phyloP scores from a whole-genome alignment of 768 basidiomycete genomes.

The Leucocoprinus leucothites region DNA sequence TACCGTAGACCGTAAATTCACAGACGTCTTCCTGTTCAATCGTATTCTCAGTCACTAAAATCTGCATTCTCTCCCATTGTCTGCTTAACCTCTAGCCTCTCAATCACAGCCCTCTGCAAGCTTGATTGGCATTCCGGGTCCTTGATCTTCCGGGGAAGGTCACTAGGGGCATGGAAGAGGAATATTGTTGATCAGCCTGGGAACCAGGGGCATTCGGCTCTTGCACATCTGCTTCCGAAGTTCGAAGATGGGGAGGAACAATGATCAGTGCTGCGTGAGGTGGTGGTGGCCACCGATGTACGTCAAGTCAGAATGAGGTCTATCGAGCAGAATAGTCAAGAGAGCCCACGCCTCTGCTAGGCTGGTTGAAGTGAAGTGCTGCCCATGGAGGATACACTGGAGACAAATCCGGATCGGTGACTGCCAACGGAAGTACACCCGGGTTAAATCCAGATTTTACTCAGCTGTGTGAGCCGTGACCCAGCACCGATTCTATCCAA shows the following conservation, averaged over 20 bases:
- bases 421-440: too few species aligned
- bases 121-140: slow-evolving; percentile 54
- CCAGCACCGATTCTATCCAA: too few species aligned
- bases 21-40: too few species aligned
- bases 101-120: slow-evolving; percentile 71
- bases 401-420: too few species aligned
- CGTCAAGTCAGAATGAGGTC: background rate
- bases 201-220: slow-evolving; percentile 13
- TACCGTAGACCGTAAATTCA: too few species aligned
- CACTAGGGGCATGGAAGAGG: background rate
- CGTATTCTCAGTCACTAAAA: too few species aligned
- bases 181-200: background rate
- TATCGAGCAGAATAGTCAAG: background rate
- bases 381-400: slow-evolving; percentile 91
- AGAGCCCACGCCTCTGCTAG: slow-evolving; percentile 66
- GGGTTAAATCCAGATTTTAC: too few species aligned
- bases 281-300: slow-evolving; percentile 85
- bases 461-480: too few species aligned
- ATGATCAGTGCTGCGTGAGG: slow-evolving; percentile 79
- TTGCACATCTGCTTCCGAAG: slow-evolving; percentile 20
- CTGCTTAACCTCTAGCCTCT: slow-evolving; percentile 69
- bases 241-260: slow-evolving; percentile 61
- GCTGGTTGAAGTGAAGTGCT: slow-evolving; percentile 85
- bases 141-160: slow-evolving; percentile 20
- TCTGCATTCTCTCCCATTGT: slow-evolving; percentile 50